Conservation (phyloP, 2,329 filamentous ascomycete species). For the Microascus cirrosus region DNA sequence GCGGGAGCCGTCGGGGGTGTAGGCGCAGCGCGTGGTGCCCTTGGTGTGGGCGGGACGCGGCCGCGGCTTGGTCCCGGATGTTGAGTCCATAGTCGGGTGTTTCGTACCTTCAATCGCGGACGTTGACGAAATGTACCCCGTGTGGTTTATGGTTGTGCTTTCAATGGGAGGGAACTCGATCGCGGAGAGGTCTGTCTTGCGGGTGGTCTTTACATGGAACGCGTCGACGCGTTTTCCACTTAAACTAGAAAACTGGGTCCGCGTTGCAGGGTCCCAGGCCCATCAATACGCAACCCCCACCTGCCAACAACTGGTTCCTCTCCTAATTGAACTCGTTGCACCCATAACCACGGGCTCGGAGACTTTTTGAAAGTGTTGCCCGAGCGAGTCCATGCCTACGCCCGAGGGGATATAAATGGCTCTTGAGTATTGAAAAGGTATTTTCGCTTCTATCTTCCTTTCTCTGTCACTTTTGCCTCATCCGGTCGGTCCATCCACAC, state of each 20-base stretch:
- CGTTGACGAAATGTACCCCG: neutral
- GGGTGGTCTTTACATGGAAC: neutral
- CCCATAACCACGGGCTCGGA: neutral
- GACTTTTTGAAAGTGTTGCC: neutral
- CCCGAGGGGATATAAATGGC: neutral
- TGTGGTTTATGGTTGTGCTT: neutral
- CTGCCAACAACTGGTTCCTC: neutral
- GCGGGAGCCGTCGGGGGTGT: conserved; percentile 78
- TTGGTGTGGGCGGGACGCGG: conserved; percentile 68
- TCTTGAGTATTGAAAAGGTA: neutral
- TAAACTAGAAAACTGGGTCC: neutral
- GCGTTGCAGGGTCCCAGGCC: neutral
- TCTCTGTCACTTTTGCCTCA: neutral
- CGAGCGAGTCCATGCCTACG: neutral
- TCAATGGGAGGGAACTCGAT: neutral
- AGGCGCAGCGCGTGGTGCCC: conserved; percentile 76
- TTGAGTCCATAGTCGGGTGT: conserved; percentile 7
- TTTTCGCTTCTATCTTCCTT: neutral
- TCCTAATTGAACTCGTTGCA: neutral
- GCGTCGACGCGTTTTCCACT: conserved; percentile 3
- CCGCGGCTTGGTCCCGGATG: conserved; percentile 37
- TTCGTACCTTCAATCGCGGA: neutral
- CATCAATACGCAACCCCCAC: neutral
- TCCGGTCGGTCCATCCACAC: neutral
- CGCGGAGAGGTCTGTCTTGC: neutral